Base-by-base conservation (phyloP, 495 filamentous ascomycete genomes). In the Penicillium cinerascens region DNA sequence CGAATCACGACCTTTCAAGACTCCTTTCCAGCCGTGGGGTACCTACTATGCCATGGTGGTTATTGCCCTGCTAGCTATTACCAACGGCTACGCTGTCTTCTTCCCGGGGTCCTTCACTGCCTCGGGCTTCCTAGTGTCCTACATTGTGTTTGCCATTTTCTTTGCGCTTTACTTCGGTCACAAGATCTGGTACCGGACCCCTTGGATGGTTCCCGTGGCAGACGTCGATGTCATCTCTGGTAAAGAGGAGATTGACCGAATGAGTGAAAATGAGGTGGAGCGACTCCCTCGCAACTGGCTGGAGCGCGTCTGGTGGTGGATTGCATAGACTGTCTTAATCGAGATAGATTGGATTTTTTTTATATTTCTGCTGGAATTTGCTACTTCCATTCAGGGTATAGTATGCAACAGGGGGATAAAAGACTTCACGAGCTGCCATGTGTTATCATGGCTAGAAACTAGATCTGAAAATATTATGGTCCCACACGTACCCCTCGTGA, bases 51-150 rank as follows among this genome's bases (percentile, higher is more conserved):
- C 80, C 10, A 66, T 87, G 10, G 66, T 77, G 41, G 76, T 84
- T 61, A 77, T 76, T 56, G 56, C 75, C 4, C 60, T 87, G 15
- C 77, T 88, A 53, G 74, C 79, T 33, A 51, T 88, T 8, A 85
- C 82, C 2, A 83, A 87, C 55, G 84, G 84, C 4, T 88, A 86
- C 61, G 80, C 78, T 0, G 69, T 78, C 8, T 88, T 86, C 69
- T 82, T 87, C 49, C 78, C 78, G 0, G 64, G 65, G 3, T 52
- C 73, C 0, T 78, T 69, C 43, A 69, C 61, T 0, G 64, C 62
- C 0, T 55, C 64, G 2, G 50, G 83, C 63, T 77, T 96, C 87
- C 44, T 70, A 2, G 59, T 64, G 2, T 66, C 68, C 3, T 73
- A 71, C 29, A 65, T 71, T 43, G 66, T 59, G 0, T 62, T 70